Base-by-base conservation (phyloP, 495 filamentous ascomycete genomes). In the Haplographium delicatum region DNA sequence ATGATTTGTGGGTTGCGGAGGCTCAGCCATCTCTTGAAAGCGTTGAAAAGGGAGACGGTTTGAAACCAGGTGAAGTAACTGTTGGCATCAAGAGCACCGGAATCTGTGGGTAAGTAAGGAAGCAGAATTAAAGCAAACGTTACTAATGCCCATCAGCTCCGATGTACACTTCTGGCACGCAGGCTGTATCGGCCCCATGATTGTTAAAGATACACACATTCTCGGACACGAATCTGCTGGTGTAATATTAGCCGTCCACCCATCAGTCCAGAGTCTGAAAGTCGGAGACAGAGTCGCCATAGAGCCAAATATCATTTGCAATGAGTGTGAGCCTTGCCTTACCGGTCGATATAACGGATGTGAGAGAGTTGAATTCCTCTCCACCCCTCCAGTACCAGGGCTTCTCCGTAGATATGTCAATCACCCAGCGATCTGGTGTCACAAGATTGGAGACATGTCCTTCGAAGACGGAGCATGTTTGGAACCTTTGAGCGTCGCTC, bases 141-240 rank as follows among this genome's bases (percentile, higher is more conserved):
- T 16, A 19, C 46, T 57, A 35, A 56, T 35, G 23, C 25, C 7
- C 48, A 23, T 27, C 61, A 94, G 88, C 39, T 94, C 89, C 46
- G 90, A 95, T 68, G 82, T 96, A 24, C 90, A 95, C 70, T 96
- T 96, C 76, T 95, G 89, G 90, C 89, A 91, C 64, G 85, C 83
- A 27, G 89, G 89, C 54, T 86, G 84, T 68, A 95, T 96, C 62
- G 90, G 90, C 11, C 90, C 90, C 46, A 96, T 95, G 90, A 84
- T 95, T 54, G 89, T 96, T 24, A 77, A 76, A 46, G 83, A 79
- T 56, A 84, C 88, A 63, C 90, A 95, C 62, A 86, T 95, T 60
- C 83, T 96, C 25, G 90, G 90, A 54, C 90, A 95, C 73, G 90
- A 95, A 72, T 94, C 90, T 35, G 86, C 89, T 24, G 90, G 89